Percentiles rank a stretch among this genome's conserved stretches.
These are phyloP conservation scores for Orychophragmus violaceus DNA, from an alignment of 345 rosid genomes.

Conservation along the genomic window DNA sequence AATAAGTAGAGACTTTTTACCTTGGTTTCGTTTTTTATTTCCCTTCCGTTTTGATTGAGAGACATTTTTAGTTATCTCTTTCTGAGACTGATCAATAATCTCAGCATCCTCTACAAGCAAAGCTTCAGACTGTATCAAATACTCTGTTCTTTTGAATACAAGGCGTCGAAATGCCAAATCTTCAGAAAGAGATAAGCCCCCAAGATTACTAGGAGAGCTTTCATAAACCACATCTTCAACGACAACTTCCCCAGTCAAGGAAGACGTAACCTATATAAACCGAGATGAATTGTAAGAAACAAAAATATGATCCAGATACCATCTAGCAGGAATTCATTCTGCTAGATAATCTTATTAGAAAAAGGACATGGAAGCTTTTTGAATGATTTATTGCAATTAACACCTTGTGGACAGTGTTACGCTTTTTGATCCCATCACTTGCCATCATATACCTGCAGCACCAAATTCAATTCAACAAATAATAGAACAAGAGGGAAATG, in stretches of 20 bases:
- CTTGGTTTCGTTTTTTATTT: conserved; percentile 36
- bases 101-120: conserved; percentile 46
- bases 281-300: neutral
- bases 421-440: conserved; percentile 71
- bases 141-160: conserved; percentile 71
- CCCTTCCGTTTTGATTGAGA: conserved; percentile 50
- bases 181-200: conserved; percentile 33
- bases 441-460: conserved; percentile 81
- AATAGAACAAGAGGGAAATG: neutral
- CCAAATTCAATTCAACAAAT: neutral
- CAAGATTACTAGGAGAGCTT: conserved; percentile 41
- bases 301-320: neutral
- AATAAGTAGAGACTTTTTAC: conserved; percentile 27
- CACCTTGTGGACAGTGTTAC: conserved; percentile 56
- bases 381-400: neutral
- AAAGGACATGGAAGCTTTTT: neutral
- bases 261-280: conserved; percentile 56
- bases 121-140: conserved; percentile 92
- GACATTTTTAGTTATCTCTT: conserved; percentile 34
- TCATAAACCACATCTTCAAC: conserved; percentile 86
- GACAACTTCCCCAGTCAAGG: conserved; percentile 60
- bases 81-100: conserved; percentile 29
- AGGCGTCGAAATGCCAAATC: conserved; percentile 76
- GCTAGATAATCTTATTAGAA: neutral
- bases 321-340: neutral